Base-by-base conservation (phyloP, 257 asterid genomes). In the Capsicum rhomboideum region DNA sequence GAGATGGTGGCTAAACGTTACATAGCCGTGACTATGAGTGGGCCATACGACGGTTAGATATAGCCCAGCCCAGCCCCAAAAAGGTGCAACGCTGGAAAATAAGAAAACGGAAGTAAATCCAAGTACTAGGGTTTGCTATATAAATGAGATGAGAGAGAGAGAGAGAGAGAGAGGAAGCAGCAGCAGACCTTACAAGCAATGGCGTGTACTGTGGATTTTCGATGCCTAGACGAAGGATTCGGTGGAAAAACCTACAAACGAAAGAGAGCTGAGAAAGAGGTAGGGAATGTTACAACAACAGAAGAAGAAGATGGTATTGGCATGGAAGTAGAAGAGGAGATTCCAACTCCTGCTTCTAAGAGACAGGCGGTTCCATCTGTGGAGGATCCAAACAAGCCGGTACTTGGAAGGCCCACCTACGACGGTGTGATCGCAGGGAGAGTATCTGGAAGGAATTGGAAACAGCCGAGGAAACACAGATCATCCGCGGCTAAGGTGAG, bases 161-260 rank as follows among this genome's bases (percentile, higher is more conserved):
- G n/a, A n/a, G n/a, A n/a, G n/a, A n/a, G n/a, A n/a, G n/a, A n/a
- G n/a, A n/a, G n/a, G n/a, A n/a, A n/a, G n/a, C n/a, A 16, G 46
- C 18, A 77, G 64, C 9, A 17, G 2, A 20, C 6, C 49, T 31
- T 29, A 11, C 10, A 4, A 50, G 5, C 23, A 77, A 96, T 96
- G 99, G 99, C 98, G 13, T 96, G 98, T 87, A 91, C 94, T 20
- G 84, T 96, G 50, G 99, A 96, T 90, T 96, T 96, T 85, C 92
- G 99, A 82, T 68, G 87, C 83, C 89, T 96, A 37, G 98, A 94
- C 78, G 98, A 95, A 86, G 99, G 99, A 0, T 90, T 95, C 84
- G 99, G 99, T 42, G 99, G 99, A 5, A 95, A 95, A 85, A 96
- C 99, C 29, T 92, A 89, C 87, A 96, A 96, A 91, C 96, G 99